phyloP scores from a whole-genome alignment of 2,329 filamentous ascomycete species.

The Fusarium chuoi region DNA sequence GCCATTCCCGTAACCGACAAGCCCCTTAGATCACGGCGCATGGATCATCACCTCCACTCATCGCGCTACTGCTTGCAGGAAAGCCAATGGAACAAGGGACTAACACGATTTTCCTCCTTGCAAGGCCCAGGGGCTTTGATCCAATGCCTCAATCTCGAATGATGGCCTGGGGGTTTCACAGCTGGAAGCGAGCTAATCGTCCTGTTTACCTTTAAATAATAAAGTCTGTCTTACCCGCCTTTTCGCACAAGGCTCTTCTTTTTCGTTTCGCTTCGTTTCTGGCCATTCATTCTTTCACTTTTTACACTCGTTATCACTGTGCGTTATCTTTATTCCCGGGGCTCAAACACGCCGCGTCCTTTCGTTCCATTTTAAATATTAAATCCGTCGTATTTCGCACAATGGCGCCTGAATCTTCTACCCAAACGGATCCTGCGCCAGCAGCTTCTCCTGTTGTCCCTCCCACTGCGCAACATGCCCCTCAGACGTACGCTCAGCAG shows the following conservation, averaged over 20 bases:
- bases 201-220: slow-evolving; percentile 10
- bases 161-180: slow-evolving; percentile 12
- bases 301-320: slow-evolving; percentile 17
- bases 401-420: slow-evolving; percentile 40
- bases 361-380: background rate
- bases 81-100: slow-evolving; percentile 20
- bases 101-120: slow-evolving; percentile 8
- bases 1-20: slow-evolving; percentile 18
- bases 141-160: slow-evolving; percentile 4
- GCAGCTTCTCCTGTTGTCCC: slow-evolving; percentile 17
- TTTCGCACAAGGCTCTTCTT: background rate
- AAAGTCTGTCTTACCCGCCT: slow-evolving; percentile 14
- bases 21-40: slow-evolving; percentile 22
- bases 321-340: background rate
- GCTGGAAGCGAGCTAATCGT: slow-evolving; percentile 4
- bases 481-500: slow-evolving; percentile 12
- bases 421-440: slow-evolving; percentile 35
- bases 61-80: background rate
- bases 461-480: slow-evolving; percentile 20
- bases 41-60: slow-evolving; percentile 7
- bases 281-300: slow-evolving; percentile 18
- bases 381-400: background rate
- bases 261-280: slow-evolving; percentile 1
- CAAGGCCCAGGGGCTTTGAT: slow-evolving; percentile 18
- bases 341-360: background rate